These are phyloP conservation scores for Gentiana dahurica DNA, from an alignment of 257 asterid species.

Conservation along the genomic window DNA sequence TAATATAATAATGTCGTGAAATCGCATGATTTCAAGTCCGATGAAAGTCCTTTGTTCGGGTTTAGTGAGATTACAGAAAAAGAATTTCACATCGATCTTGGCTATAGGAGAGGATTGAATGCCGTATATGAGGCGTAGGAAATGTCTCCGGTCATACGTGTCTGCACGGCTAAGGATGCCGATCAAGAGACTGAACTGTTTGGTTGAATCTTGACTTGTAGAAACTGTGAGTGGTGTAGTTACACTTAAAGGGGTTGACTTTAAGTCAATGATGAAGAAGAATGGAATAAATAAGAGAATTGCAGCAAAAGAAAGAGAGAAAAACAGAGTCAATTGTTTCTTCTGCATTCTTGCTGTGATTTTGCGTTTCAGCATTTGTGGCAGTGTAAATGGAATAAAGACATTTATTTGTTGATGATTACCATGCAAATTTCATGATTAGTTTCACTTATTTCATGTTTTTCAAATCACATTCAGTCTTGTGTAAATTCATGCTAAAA, in stretches of 20 bases:
- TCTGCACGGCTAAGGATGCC: slow-evolving; percentile 61
- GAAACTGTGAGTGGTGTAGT: slow-evolving; percentile 8
- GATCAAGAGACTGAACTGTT: slow-evolving; percentile 35
- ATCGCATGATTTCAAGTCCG: slow-evolving; percentile 59
- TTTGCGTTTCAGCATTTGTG: too few species aligned
- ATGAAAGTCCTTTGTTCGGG: slow-evolving; percentile 36
- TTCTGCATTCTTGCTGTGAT: slow-evolving; percentile 9
- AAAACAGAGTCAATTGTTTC: slow-evolving; percentile 12
- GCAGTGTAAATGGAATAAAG: background rate
- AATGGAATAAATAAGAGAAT: slow-evolving; percentile 31
- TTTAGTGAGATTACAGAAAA: slow-evolving; percentile 55
- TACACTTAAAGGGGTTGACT: slow-evolving; percentile 13
- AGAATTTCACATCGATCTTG: slow-evolving; percentile 37
- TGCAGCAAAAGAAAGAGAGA: slow-evolving; percentile 19
- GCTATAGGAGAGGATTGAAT: slow-evolving; percentile 36
- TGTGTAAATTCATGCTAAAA: slow-evolving; percentile 2
- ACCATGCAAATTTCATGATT: slow-evolving; percentile 5
- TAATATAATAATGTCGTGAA: slow-evolving; percentile 48
- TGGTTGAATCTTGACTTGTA: slow-evolving; percentile 6
- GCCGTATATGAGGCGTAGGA: slow-evolving; percentile 68
- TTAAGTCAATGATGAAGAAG: slow-evolving; percentile 30
- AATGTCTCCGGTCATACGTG: slow-evolving; percentile 51
- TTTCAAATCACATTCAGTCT: background rate
- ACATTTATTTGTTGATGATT: background rate
- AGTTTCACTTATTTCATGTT: background rate